Conservation (phyloP, 768 basidiomycete species). For the Boletellus sp. region DNA sequence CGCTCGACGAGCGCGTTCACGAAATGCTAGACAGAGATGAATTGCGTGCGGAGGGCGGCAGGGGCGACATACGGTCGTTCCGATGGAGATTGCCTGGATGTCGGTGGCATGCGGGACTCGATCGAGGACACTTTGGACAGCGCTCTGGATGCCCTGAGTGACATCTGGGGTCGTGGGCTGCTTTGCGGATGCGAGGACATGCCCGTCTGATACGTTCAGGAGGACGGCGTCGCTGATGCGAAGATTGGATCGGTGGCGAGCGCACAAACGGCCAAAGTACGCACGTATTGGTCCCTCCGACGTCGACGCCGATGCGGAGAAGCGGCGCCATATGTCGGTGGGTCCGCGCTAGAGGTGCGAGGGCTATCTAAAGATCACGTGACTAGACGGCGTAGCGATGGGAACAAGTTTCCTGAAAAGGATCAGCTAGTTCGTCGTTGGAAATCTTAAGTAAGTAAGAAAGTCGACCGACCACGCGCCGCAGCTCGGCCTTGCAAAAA, state of each 20-base stretch:
- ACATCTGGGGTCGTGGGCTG: conserved; percentile 54
- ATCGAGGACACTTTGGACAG: conserved; percentile 44
- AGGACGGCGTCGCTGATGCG: conserved; percentile 32
- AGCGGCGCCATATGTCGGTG: too few relatives aligned
- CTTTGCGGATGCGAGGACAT: conserved; percentile 37
- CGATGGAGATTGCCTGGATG: conserved; percentile 53
- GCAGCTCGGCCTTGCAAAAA: conserved; percentile 5
- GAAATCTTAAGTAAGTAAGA: conserved; percentile 1
- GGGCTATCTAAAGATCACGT: not conserved
- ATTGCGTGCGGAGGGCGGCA: not conserved
- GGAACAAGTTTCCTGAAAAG: conserved; percentile 3
- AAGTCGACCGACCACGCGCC: conserved; percentile 4
- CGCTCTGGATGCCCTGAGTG: conserved; percentile 54
- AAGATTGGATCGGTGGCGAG: not conserved
- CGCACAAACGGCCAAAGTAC: not conserved
- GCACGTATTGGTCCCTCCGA: conserved; percentile 35
- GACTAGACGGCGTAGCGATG: not conserved
- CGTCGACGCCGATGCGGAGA: conserved; percentile 32
- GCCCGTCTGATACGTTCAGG: conserved; percentile 13
- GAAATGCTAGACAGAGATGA: conserved; percentile 37
- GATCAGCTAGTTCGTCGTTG: not conserved
- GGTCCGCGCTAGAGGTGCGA: too few relatives aligned
- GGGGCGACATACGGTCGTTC: conserved; percentile 48
- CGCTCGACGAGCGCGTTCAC: conserved; percentile 60
- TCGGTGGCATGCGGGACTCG: conserved; percentile 32